These are phyloP conservation scores for Phaffia rhodozyma DNA, from an alignment of 1,284 basidiomycete species.

Conservation along the genomic window DNA sequence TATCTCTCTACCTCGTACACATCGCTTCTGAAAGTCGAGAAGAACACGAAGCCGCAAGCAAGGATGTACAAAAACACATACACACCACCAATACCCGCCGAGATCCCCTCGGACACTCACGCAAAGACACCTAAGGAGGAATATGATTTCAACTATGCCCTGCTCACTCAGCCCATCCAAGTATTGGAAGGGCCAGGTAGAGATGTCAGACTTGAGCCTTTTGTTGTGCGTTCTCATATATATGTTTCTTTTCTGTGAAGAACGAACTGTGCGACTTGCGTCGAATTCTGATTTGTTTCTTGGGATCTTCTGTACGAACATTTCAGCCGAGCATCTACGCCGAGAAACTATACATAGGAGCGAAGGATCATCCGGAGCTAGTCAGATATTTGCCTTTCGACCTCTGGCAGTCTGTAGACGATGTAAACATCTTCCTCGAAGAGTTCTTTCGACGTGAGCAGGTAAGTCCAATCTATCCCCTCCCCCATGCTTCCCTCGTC, in stretches of 20 bases:
- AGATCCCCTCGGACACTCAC: not conserved
- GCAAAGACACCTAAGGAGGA: constrained; percentile 2
- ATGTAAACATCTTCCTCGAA: not conserved
- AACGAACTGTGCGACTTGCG: not conserved
- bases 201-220: constrained; percentile 3
- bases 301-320: too few species aligned
- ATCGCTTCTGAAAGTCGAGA: too few species aligned
- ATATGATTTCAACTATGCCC: constrained; percentile 14
- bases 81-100: not conserved
- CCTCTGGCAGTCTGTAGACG: constrained; percentile 1
- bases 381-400: constrained; percentile 3
- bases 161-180: not conserved
- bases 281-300: not conserved
- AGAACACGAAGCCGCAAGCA: not conserved
- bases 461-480: not conserved
- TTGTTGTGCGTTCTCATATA: not conserved
- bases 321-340: constrained; percentile 8
- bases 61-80: constrained; percentile 12
- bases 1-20: not conserved
- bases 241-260: not conserved
- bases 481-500: not conserved
- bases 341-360: not conserved
- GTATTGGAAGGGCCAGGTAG: constrained; percentile 1
- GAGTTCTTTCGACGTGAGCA: not conserved
- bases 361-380: not conserved